phyloP scores from a whole-genome alignment of 805 yeast species.

The Komagataella populi region DNA sequence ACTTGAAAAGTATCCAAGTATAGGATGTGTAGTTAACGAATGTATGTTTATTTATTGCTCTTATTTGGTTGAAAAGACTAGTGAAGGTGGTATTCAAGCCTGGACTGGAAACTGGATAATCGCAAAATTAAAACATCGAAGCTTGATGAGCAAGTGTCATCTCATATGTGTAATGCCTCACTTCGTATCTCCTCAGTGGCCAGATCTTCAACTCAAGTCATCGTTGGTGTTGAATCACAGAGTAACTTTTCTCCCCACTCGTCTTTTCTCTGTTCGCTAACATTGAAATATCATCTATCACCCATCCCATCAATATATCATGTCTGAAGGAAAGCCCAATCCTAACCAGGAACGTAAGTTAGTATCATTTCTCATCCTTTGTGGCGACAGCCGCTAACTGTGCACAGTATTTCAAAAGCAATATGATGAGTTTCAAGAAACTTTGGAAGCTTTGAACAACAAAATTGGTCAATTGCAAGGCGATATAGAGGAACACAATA shows the following conservation, averaged over 20 bases:
- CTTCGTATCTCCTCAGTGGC: too few relatives aligned
- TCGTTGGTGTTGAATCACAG: too few relatives aligned
- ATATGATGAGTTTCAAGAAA: constrained; percentile 38
- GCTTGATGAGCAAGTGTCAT: too few relatives aligned
- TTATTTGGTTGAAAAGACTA: neutral
- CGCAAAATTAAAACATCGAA: too few relatives aligned
- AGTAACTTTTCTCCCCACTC: too few relatives aligned
- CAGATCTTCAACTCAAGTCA: too few relatives aligned
- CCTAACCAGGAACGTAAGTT: neutral
- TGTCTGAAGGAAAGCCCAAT: neutral
- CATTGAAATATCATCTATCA: neutral
- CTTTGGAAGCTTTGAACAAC: constrained; percentile 29
- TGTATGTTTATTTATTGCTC: neutral
- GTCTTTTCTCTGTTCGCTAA: neutral
- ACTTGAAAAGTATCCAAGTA: constrained; percentile 19
- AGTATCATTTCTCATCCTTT: neutral
- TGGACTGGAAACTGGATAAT: too few relatives aligned
- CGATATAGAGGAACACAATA: constrained; percentile 27
- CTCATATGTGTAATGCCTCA: too few relatives aligned
- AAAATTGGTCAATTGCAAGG: constrained; percentile 32
- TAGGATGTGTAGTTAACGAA: neutral
- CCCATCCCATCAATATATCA: neutral
- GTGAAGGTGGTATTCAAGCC: neutral
- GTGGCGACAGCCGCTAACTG: constrained; percentile 1
- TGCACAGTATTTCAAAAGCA: constrained; percentile 26